A percentile compares a stretch with the other conserved stretches of the same genome.
These are phyloP conservation scores for Hypoxylon fuscum DNA, from an alignment of 495 filamentous ascomycete genomes.

Conservation along the genomic window DNA sequence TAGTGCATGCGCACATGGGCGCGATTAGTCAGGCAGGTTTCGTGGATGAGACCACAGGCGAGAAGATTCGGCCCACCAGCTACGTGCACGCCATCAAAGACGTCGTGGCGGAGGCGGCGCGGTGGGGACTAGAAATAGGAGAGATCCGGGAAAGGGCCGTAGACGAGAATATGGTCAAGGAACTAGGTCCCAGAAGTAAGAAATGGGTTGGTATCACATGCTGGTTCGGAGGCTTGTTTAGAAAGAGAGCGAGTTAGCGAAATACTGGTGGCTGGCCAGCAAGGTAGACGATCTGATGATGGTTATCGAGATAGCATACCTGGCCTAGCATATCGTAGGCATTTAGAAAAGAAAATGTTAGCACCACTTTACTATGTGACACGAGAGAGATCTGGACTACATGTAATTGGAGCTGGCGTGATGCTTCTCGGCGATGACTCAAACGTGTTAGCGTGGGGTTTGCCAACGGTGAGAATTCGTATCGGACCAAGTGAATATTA, in stretches of 20 bases:
- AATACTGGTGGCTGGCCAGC: background rate
- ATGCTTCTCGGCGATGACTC: conserved; percentile 5
- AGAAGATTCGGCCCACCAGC: conserved; percentile 70
- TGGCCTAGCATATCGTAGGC: too few species aligned
- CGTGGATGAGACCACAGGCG: conserved; percentile 62
- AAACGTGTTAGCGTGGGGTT: conserved; percentile 4
- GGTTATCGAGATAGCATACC: too few species aligned
- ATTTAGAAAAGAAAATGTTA: too few species aligned
- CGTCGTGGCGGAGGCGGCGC: conserved; percentile 62
- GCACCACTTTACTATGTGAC: too few species aligned
- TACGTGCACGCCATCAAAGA: conserved; percentile 66
- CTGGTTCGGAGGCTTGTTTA: conserved; percentile 71
- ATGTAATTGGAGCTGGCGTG: too few species aligned
- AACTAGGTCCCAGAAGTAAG: conserved; percentile 65
- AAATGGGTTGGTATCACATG: conserved; percentile 76
- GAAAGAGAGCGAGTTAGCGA: conserved; percentile 43
- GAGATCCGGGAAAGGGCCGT: too few species aligned
- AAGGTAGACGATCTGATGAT: too few species aligned
- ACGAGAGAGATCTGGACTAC: background rate
- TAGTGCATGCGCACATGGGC: conserved; percentile 79
- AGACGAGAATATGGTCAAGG: conserved; percentile 56
- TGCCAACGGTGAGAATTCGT: too few species aligned
- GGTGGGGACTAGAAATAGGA: conserved; percentile 61
- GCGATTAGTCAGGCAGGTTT: conserved; percentile 71
- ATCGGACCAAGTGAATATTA: background rate